phyloP scores from a whole-genome alignment of 1,284 basidiomycete genomes.

The Anthracocystis walkeri region DNA sequence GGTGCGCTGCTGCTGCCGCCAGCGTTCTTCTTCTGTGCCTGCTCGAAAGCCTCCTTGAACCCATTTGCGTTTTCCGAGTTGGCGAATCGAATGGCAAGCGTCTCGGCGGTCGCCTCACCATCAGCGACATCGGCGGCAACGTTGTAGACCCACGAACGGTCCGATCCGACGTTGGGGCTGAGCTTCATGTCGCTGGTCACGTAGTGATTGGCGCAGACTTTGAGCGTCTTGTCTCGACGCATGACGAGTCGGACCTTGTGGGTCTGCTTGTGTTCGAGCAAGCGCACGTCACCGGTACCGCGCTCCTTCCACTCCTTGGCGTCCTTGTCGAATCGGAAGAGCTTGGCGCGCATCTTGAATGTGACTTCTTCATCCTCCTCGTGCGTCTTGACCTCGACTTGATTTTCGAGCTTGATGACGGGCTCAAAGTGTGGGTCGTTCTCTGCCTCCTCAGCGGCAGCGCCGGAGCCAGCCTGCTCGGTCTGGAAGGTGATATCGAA shows the following conservation, averaged over 20 bases:
- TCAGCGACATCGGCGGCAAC: constrained; percentile 90
- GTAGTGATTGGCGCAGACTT: constrained; percentile 98
- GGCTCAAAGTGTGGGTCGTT: constrained; percentile 93
- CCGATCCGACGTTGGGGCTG: constrained; percentile 97
- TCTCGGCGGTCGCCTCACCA: constrained; percentile 86
- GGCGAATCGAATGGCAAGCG: constrained; percentile 96
- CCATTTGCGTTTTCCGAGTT: constrained; percentile 80
- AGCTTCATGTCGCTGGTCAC: constrained; percentile 92
- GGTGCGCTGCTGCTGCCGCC: constrained; percentile 35
- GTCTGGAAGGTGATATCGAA: constrained; percentile 6
- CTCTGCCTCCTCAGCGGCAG: constrained; percentile 78
- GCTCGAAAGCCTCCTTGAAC: constrained; percentile 68
- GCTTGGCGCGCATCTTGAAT: constrained; percentile 99
- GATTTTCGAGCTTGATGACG: constrained; percentile 94
- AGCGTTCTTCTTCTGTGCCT: constrained; percentile 61
- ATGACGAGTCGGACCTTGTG: constrained; percentile 96
- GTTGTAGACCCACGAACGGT: constrained; percentile 96
- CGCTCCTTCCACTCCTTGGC: constrained; percentile 96
- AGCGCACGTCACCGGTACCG: constrained; percentile 71
- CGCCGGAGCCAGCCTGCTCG: constrained; percentile 39
- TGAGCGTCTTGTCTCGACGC: constrained; percentile 99
- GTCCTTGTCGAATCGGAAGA: constrained; percentile 90
- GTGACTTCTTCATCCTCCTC: constrained; percentile 93
- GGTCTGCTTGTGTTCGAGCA: constrained; percentile 80
- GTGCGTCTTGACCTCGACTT: constrained; percentile 92